Base-by-base conservation (phyloP, 306 rosid genomes). In the Cucurbita moschata region DNA sequence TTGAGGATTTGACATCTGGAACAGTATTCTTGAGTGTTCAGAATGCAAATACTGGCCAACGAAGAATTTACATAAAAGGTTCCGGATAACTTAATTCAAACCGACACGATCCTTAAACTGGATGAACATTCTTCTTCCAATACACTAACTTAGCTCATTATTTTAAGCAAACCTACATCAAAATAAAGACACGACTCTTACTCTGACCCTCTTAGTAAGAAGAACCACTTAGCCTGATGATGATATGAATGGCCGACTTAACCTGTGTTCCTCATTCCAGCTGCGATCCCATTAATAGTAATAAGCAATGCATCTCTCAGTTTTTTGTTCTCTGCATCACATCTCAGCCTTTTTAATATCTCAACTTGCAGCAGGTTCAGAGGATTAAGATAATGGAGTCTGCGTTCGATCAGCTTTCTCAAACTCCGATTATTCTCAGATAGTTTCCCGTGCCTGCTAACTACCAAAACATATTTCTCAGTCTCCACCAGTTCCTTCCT, bases 261-360 rank as follows among this genome's bases (percentile, higher is more conserved):
- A 77, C 98, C 98, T 15, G 98, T 93, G 75, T 93, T 93, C 86
- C 89, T 88, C 98, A 93, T 93, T 51, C 98, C 96, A 4, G 98
- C 98, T 55, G 98, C 96, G 42, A 93, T 93, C 15, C 96, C 98
- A 77, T 93, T 93, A 47, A 93, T 83, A 30, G 96, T 93, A 79
- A 93, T 93, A 67, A 88, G 98, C 84, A 92, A 82, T 57, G 96
- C 96, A 82, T 93, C 98, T 81, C 98, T 79, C 77, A 93, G 83
- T 69, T 85, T 82, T 72, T 47, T 80, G 80, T 90, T 90, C 79
- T 83, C 91, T 8, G 87, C 91, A 14, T 93, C 96, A 19, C 87
- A 50, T 63, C 98, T 86, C 60, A 93, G 23, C 86, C 96, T 84
- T 85, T 90, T 93, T 12, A 93, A 88, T 23, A 90, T 84, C 90